These are phyloP conservation scores for Microcyclospora tardicrescens DNA, from an alignment of 2,329 filamentous ascomycete species.

Conservation along the genomic window DNA sequence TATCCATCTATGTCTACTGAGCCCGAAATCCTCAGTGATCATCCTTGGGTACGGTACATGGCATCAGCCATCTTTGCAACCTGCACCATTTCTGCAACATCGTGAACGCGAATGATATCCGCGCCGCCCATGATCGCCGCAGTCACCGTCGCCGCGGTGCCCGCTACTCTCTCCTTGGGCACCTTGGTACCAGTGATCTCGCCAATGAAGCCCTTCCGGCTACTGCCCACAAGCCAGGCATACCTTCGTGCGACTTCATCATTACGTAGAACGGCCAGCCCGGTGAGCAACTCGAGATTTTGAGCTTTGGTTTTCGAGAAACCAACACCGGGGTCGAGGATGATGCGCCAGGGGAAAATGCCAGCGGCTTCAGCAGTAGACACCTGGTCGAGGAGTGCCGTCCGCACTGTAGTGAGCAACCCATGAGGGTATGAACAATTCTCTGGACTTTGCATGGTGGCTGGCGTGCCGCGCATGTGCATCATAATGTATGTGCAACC, in stretches of 20 bases:
- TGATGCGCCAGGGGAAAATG: conserved; percentile 81
- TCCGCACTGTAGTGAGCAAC: conserved; percentile 50
- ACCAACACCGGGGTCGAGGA: conserved; percentile 85
- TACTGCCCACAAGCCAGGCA: conserved; percentile 82
- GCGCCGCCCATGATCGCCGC: conserved; percentile 78
- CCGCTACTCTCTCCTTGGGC: conserved; percentile 61
- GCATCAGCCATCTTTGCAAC: conserved; percentile 83
- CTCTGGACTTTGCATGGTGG: conserved; percentile 59
- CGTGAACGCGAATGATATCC: conserved; percentile 85
- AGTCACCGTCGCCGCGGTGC: conserved; percentile 77
- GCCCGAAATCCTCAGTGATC: no score
- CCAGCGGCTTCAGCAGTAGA: conserved; percentile 67
- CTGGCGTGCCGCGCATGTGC: conserved; percentile 85
- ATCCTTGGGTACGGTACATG: conserved; percentile 34
- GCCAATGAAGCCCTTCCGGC: conserved; percentile 82
- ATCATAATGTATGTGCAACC: conserved; percentile 73
- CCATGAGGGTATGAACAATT: conserved; percentile 49
- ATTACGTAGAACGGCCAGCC: conserved; percentile 4
- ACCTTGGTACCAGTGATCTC: conserved; percentile 62
- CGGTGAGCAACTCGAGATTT: conserved; percentile 67
- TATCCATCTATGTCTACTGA: no score
- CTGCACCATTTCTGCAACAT: conserved; percentile 72
- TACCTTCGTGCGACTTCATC: conserved; percentile 46
- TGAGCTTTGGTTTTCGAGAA: conserved; percentile 78
- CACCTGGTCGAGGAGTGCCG: conserved; percentile 59